Base-by-base conservation (phyloP, 2,329 filamentous ascomycete genomes). In the Phaeosphaeriaceae sp. region DNA sequence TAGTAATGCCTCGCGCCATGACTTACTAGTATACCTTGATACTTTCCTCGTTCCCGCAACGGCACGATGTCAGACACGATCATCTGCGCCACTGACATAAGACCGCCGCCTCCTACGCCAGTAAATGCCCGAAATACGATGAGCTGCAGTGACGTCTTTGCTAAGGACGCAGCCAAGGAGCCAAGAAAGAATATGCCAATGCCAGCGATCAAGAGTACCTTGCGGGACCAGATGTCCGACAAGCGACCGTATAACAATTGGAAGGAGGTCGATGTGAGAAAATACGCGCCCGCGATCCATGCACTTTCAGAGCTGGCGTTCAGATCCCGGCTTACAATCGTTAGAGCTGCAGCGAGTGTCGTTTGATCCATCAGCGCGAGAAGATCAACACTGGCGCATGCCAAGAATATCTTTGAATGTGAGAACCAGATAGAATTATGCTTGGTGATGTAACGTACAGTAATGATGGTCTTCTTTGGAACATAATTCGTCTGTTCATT, bases 181-280 rank as follows among this genome's bases (percentile, higher is more conserved):
- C 11, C 84, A 84, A 35, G 88, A 58, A 69, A 68, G 52, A 68
- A 68, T 2, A 68, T 23, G 80, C 80, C 10, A 89, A 78, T 40
- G 86, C 73, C 1, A 77, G 78, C 10, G 86, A 77, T 83, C 82
- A 11, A 78, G 78, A 19, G 89, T 66, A 66, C 63, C 47, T 68
- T 70, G 52, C 67, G 65, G 42, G 86, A 86, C 59, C 88, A 83
- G 1, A 89, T 86, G 71, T 89, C 86, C 0, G 86, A 88, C 1
- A 89, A 69, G 3, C 86, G 82, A 11, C 88, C 88, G 68, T 90
- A 89, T 0, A 90, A 80, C 58, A 89, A 85, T 63, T 88, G 87
- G 61, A 89, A 90, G 30, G 86, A 84, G 0, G 88, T 89, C 57
- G 85, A 86, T 26, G 85, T 85, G 35, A 88, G 81, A 44, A 88